phyloP scores from a whole-genome alignment of 345 rosid genomes.

The Salix udensis region DNA sequence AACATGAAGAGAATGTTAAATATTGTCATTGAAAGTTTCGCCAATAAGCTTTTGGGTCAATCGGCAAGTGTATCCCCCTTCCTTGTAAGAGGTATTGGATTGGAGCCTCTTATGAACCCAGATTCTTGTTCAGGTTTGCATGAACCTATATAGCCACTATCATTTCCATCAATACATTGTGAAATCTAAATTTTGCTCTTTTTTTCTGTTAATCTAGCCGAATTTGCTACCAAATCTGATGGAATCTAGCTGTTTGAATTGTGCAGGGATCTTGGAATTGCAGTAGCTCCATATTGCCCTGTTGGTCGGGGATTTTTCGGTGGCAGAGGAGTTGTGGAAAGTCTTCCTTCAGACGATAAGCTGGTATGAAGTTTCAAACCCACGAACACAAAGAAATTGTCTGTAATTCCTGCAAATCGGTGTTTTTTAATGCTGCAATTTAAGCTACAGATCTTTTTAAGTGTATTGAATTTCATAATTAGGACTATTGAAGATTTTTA shows the following conservation, averaged over 20 bases:
- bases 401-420: too few relatives aligned
- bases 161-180: background rate
- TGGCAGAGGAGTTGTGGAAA: too few relatives aligned
- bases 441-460: too few relatives aligned
- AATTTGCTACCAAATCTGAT: background rate
- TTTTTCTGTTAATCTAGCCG: background rate
- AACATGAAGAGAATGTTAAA: background rate
- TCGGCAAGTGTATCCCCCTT: background rate
- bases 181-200: background rate
- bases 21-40: background rate
- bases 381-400: too few relatives aligned
- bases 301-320: too few relatives aligned
- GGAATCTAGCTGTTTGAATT: background rate
- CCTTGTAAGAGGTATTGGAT: background rate
- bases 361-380: too few relatives aligned
- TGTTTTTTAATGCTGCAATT: too few relatives aligned
- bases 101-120: too few relatives aligned
- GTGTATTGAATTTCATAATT: too few relatives aligned
- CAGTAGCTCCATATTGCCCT: too few relatives aligned
- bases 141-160: background rate
- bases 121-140: background rate
- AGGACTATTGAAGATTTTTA: too few relatives aligned
- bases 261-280: constrained; percentile 16
- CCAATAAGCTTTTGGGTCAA: background rate
- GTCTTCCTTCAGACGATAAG: too few relatives aligned